Conservation (phyloP, 257 asterid genomes). For the Solanum tarapatanum region DNA sequence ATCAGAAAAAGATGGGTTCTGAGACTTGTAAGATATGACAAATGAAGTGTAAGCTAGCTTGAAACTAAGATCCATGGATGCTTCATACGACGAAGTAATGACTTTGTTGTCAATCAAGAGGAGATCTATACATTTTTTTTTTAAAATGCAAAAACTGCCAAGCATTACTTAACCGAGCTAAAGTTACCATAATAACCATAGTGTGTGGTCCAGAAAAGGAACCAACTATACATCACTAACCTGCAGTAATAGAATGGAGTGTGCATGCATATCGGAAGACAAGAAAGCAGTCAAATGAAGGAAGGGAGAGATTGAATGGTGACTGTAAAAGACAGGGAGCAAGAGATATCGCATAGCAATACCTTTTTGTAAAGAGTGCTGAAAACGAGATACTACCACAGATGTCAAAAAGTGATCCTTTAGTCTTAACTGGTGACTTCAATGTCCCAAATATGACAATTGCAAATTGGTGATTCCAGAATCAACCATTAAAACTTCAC, state of each 20-base stretch:
- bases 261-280: neutral
- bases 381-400: neutral
- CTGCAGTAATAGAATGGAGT: neutral
- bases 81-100: neutral
- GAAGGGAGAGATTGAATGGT: neutral
- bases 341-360: neutral
- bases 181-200: neutral
- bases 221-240: neutral
- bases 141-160: neutral
- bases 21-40: neutral
- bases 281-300: neutral
- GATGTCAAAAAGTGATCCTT: neutral
- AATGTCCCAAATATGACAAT: neutral
- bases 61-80: neutral
- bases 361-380: neutral
- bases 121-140: neutral
- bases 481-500: neutral
- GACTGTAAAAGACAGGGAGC: neutral
- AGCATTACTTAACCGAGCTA: neutral
- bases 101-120: neutral
- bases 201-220: neutral
- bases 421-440: neutral
- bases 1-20: neutral
- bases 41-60: neutral
- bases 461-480: neutral